Percentiles rank a stretch among this genome's conserved stretches.
These are phyloP conservation scores for Prototheca cutis DNA, from an alignment of 163 green algal genomes.

Conservation along the genomic window DNA sequence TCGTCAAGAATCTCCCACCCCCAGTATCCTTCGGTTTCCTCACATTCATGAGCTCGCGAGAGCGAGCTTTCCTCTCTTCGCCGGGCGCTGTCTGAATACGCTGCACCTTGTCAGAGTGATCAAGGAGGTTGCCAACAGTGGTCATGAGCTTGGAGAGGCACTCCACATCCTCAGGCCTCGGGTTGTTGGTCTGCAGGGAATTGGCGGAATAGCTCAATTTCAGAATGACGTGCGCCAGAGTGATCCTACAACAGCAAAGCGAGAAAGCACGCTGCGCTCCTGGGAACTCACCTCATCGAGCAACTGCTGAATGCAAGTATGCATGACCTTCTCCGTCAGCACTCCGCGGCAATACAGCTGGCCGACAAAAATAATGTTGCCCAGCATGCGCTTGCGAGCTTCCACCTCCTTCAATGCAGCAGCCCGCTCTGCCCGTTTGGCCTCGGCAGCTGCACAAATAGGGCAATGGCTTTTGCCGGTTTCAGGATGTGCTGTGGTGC, in stretches of 20 bases:
- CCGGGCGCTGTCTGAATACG: conserved; percentile 10
- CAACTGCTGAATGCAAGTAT: conserved; percentile 67
- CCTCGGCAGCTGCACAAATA: conserved; percentile 5
- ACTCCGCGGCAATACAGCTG: conserved; percentile 80
- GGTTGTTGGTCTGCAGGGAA: conserved; percentile 23
- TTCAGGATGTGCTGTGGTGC: too few relatives aligned
- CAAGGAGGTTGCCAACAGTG: conserved; percentile 73
- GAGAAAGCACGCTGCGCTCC: too few relatives aligned
- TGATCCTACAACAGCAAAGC: too few relatives aligned
- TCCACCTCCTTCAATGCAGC: conserved; percentile 36
- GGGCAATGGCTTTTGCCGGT: too few relatives aligned
- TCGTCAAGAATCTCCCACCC: too few relatives aligned
- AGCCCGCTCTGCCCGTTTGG: conserved; percentile 8
- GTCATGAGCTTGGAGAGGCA: conserved; percentile 92
- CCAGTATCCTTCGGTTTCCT: neutral
- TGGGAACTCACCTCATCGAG: conserved; percentile 61
- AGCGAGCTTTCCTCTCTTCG: conserved; percentile 3
- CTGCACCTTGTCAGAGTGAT: conserved; percentile 29
- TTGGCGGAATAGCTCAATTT: neutral
- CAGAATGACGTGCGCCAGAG: too few relatives aligned
- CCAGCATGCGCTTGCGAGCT: conserved; percentile 72
- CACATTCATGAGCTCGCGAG: conserved; percentile 11
- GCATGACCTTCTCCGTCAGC: conserved; percentile 86
- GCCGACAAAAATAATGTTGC: conserved; percentile 97
- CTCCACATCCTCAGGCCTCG: conserved; percentile 82